Evolutionary conservation across 2,329 filamentous ascomycete species (phyloP).

Genomic region (Monilinia vaccinii-corymbosi): DNA sequence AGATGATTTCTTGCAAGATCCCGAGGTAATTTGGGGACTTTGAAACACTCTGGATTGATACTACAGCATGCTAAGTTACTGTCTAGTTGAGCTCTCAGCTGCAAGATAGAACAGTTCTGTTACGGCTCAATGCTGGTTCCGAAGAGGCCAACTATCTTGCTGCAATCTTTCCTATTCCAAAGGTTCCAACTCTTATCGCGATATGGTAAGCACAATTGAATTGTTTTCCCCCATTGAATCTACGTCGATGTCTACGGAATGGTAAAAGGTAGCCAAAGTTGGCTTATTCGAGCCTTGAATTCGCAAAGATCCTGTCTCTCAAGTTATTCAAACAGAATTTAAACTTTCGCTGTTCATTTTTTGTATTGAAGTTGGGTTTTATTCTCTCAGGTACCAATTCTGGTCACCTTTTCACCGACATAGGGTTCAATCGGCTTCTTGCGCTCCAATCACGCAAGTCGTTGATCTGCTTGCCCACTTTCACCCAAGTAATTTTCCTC

Average conservation of each 20-base stretch:
- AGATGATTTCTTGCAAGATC: slow-evolving; percentile 52
- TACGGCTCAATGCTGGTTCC: slow-evolving; percentile 63
- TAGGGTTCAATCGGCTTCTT: neutral
- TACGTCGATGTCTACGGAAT: neutral
- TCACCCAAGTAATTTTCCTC: neutral
- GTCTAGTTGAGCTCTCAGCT: slow-evolving; percentile 47
- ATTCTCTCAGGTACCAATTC: neutral
- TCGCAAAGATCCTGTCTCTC: neutral
- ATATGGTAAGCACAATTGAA: slow-evolving; percentile 49
- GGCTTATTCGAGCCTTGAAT: neutral
- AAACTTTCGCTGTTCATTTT: neutral
- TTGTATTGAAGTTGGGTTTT: neutral
- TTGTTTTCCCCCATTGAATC: neutral
- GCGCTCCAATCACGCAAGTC: too few species aligned
- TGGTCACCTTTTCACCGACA: neutral
- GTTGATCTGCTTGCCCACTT: neutral
- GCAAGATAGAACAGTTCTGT: slow-evolving; percentile 52
- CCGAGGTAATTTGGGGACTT: slow-evolving; percentile 38
- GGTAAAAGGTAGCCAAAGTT: neutral
- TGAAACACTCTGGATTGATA: neutral
- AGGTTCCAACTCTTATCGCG: slow-evolving; percentile 69
- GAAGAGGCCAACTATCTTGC: slow-evolving; percentile 74
- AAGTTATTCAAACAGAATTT: neutral
- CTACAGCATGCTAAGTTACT: slow-evolving; percentile 8
- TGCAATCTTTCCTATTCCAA: slow-evolving; percentile 72